Evolutionary conservation across 2,329 filamentous ascomycete species (phyloP), one percentile per base, ranked within the genome.

Genomic region (Stemphylium beticola): DNA sequence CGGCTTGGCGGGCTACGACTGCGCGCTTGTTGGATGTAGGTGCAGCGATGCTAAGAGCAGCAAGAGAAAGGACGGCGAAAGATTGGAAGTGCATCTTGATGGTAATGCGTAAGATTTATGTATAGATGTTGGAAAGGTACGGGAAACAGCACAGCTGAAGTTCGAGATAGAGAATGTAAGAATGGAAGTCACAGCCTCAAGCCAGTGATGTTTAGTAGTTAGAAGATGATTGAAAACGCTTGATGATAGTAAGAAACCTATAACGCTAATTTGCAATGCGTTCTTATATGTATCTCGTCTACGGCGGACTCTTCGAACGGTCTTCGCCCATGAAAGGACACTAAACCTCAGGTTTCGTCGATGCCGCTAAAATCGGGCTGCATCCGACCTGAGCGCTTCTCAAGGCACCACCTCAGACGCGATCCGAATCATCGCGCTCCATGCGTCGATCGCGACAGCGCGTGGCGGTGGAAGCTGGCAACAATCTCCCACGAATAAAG

Each of bases 51-150:
- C 67, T 41, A 20, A 71, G 40, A 24, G 71, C 64, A 18, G 65
- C 58, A 9, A 74, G 65, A 44, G 69, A 65, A 17, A 73, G 48
- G 44, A 72, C 7, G 36, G 67, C 55, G 42, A 66, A 47, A 37
- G 63, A 47, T 15, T 68, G 67, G 55, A 73, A 69, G 62, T 59
- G 66, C 72, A 74, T 74, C 14, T 45, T 66, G 56, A 26, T 44
- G 26, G n/a, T 49, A 22, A n/a, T 37, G 17, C 20, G 15, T 29
- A 44, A 44, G 44, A 39, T 31, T 24, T 31, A 32, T 38, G 7
- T 33, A 26, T 34, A 41, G 15, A 41, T 10, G 14, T 36, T 44
- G 18, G 39, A 53, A 42, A 55, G n/a, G 31, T 32, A 39, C 45
- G 33, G 55, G 34, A 9, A 44, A 65, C 67, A 72, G 69, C 63